Evolutionary conservation across 257 asterid species (phyloP).

Genomic region (Nicotiana undulata): DNA sequence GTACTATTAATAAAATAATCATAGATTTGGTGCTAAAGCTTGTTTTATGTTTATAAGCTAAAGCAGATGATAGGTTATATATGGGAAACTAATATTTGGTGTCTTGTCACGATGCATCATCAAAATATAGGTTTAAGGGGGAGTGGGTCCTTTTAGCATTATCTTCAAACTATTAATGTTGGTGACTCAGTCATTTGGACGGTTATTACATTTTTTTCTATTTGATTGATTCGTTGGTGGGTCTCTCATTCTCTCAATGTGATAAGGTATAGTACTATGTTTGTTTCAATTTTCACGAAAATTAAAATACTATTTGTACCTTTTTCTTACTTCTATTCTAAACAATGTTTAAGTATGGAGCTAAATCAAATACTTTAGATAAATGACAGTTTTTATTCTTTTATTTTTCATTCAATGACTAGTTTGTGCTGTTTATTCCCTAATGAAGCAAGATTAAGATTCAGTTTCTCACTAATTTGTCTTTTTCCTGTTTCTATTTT

Average conservation of each 20-base stretch:
- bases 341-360: neutral
- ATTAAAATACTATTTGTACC: neutral
- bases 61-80: neutral
- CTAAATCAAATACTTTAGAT: neutral
- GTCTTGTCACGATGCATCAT: slow-evolving; percentile 42
- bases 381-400: neutral
- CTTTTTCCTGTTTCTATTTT: neutral
- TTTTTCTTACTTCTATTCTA: neutral
- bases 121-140: slow-evolving; percentile 26
- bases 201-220: neutral
- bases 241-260: neutral
- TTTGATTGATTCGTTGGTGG: neutral
- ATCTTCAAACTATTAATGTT: slow-evolving; percentile 43
- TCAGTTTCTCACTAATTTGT: neutral
- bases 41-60: neutral
- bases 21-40: neutral
- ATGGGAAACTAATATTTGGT: slow-evolving; percentile 5
- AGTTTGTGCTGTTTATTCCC: neutral
- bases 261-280: neutral
- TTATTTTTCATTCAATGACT: neutral
- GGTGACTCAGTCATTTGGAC: slow-evolving; percentile 26
- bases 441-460: neutral
- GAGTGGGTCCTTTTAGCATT: slow-evolving; percentile 33
- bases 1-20: neutral
- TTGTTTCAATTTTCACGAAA: neutral